Evolutionary conservation across 192 early-diverging fungal genomes (phyloP), one percentile per base, ranked within the genome.

Genomic region (Podila horticola): DNA sequence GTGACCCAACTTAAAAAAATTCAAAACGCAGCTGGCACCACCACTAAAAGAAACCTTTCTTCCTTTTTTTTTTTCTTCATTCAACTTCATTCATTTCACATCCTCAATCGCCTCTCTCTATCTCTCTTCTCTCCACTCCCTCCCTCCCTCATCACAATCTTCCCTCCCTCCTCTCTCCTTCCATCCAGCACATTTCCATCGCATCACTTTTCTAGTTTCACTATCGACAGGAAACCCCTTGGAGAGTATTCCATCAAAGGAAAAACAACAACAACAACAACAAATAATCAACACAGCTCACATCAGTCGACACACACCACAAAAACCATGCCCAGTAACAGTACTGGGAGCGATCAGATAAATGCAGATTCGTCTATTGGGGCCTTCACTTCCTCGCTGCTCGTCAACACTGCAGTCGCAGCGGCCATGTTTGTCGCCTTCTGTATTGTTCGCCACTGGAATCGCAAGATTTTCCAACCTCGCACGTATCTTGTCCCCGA

Each of bases 401-500:
- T 87, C 26, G 92, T 95, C 76, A 95, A 95, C 77, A 74, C 76
- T 2, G 85, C 69, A 8, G 33, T 93, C 7, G 87, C 87, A 17
- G 38, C 86, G 9, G 75, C 55, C 1, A 67, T 93, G 28, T 87
- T 92, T 73, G 30, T 87, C 6, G 70, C 84, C 19, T 96, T 96
- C 79, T 86, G 85, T 64, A 62, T 96, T 22, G 82, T 94, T 15
- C 83, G 96, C 9, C 88, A 88, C 11, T 86, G 86, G 41, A 85
- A 90, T 29, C 88, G 86, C 15, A 86, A 88, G 26, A 90, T 93
- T 41, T 97, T 95, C 55, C 86, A 90, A 49, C 93, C 94, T 11
- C 86, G 92, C 34, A 90, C 90, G 24, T 90, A 91, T 72, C 82
- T 91, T 12, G 86, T 92, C 17, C 82, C 82, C 28, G 76, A 90